phyloP scores from a whole-genome alignment of 1,284 basidiomycete species.

The Pseudozyma thailandica region DNA sequence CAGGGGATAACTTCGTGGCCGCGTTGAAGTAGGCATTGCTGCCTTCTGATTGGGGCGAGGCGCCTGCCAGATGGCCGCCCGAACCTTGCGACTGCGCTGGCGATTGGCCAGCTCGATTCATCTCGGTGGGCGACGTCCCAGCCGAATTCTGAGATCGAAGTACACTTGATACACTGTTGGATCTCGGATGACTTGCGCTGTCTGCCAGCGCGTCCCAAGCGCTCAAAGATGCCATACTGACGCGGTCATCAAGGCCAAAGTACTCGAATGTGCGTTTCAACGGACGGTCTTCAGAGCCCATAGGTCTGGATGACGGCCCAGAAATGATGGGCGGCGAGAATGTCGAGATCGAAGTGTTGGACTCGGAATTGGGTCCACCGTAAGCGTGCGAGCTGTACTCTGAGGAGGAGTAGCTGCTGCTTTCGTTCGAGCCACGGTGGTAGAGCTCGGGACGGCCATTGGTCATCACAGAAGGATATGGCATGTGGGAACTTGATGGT shows the following conservation, averaged over 20 bases:
- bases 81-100: constrained; percentile 44
- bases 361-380: constrained; percentile 16
- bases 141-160: constrained; percentile 39
- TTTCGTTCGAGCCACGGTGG: constrained; percentile 31
- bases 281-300: constrained; percentile 29
- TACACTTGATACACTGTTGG: constrained; percentile 39
- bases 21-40: constrained; percentile 33
- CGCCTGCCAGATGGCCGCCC: constrained; percentile 15
- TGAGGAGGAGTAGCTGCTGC: constrained; percentile 24
- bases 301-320: constrained; percentile 22
- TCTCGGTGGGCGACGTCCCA: constrained; percentile 38
- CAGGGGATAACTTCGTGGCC: constrained; percentile 30
- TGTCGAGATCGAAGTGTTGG: constrained; percentile 21
- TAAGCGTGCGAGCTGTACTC: constrained; percentile 25
- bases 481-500: constrained; percentile 2
- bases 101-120: constrained; percentile 31
- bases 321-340: constrained; percentile 30
- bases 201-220: constrained; percentile 47
- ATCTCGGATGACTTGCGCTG: constrained; percentile 33
- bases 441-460: constrained; percentile 28
- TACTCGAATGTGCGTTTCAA: constrained; percentile 26
- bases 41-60: constrained; percentile 35
- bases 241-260: constrained; percentile 15
- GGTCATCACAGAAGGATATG: not conserved
- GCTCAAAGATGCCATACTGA: constrained; percentile 33